Conservation (phyloP, 352 stramenopile genomes). For the Phytophthora cactorum region DNA sequence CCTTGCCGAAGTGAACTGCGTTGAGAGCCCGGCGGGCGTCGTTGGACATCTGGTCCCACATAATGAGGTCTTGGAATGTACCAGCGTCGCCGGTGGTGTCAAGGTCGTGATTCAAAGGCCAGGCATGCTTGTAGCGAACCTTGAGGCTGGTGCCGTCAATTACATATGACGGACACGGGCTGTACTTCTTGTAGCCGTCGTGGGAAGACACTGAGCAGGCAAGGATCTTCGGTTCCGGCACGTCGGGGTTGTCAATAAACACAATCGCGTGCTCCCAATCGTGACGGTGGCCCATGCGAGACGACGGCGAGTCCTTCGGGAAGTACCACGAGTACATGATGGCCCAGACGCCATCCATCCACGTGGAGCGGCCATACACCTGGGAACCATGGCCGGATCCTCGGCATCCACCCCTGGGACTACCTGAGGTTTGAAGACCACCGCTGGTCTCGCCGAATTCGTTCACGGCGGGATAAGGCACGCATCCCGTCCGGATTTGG, state of each 20-base stretch:
- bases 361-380: conserved; percentile 9
- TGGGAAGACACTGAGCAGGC: conserved; percentile 8
- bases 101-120: conserved; percentile 10
- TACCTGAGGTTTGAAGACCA: conserved; percentile 6
- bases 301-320: conserved; percentile 2
- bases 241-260: conserved; percentile 11
- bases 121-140: conserved; percentile 3
- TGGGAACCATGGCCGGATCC: conserved; percentile 9
- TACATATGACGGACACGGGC: background rate
- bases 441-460: background rate
- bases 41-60: conserved; percentile 11
- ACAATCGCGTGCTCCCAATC: conserved; percentile 12
- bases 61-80: conserved; percentile 13
- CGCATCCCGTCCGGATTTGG: conserved; percentile 7
- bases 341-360: conserved; percentile 6
- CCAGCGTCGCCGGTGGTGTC: conserved; percentile 8
- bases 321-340: conserved; percentile 17
- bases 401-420: background rate
- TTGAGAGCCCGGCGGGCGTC: conserved; percentile 7
- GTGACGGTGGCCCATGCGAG: conserved; percentile 10
- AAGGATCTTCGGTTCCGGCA: conserved; percentile 1
- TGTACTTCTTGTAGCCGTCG: conserved; percentile 14
- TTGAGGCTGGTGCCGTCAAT: conserved; percentile 9
- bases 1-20: conserved; percentile 1
- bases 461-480: conserved; percentile 7